Base-by-base conservation (phyloP, 495 filamentous ascomycete genomes). In the Neurospora tetrasperma region DNA sequence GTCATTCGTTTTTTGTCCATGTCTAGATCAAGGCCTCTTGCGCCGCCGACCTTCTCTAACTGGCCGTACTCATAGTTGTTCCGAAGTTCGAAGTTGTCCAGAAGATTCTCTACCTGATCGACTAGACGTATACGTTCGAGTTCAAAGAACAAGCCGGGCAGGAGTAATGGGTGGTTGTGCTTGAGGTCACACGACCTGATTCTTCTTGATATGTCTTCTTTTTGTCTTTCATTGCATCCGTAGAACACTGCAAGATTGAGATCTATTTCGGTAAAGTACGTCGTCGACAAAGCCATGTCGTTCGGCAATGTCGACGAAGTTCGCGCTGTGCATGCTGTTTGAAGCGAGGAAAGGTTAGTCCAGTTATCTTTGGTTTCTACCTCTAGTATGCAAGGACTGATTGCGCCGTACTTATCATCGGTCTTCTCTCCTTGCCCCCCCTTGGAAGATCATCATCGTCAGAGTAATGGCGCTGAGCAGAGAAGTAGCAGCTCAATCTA, bases 1-100 rank as follows among this genome's bases (percentile, higher is more conserved):
- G 48, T 72, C 71, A 72, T 71, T 4, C 38, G 12, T n/a, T 54
- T 31, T 38, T 69, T 69, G 54, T 72, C 71, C 71, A 69, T 68
- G 11, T 72, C 39, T 3, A 72, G 54, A 4, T 40, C 35, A 20
- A 69, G 39, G 3, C 66, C 38, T 2, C 71, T 43, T 7, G 23
- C 2, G 0, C 20, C 23, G 23, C 23, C 1, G 23, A 7, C 12
- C 11, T 16, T 31, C 27, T 62, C 54, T 0, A 62, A 2, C 54
- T 62, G 54, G 12, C 16, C 16, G 5, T 62, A 62, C 11, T 62
- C 54, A 11, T 7, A 31, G 6, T 62, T 31, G 12, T 62, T 62
- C 0, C 54, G 54, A 0, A 31, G 54, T 1, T 62, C 54, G 0
- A 62, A 62, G 20, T 62, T 31, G 23, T 62, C 23, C 54, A 62